A percentile compares a stretch with the other conserved stretches of the same genome.
Evolutionary conservation across 495 filamentous ascomycete genomes (phyloP).

Genomic region (Podospora conica): DNA sequence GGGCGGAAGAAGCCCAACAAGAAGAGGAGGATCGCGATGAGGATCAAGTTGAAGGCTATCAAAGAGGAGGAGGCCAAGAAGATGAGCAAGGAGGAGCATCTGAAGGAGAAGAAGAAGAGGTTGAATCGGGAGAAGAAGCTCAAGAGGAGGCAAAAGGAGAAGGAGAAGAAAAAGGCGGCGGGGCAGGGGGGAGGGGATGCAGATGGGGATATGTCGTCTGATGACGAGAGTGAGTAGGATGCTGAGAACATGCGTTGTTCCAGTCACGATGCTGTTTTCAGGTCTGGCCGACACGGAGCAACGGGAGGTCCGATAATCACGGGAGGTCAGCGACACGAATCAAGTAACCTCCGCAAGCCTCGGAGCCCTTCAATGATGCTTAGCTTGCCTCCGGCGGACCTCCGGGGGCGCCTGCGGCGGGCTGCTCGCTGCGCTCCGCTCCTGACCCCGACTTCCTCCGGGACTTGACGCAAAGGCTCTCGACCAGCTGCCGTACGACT

Average conservation of each 20-base stretch:
- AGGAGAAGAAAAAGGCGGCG: conserved; percentile 39
- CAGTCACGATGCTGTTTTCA: neutral
- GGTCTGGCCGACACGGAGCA: neutral
- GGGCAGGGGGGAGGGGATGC: conserved; percentile 14
- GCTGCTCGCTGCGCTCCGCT: no score
- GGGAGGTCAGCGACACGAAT: no score
- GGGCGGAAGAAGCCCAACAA: conserved; percentile 45
- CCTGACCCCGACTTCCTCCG: no score
- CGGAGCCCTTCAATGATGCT: no score
- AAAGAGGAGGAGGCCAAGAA: conserved; percentile 23
- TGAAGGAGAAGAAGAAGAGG: conserved; percentile 49
- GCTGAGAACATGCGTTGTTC: no score
- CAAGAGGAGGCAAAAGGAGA: conserved; percentile 45
- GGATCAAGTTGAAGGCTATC: conserved; percentile 31
- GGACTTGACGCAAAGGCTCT: no score
- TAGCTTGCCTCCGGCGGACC: no score
- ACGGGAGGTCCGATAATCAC: neutral
- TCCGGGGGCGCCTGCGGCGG: no score
- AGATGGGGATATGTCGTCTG: conserved; percentile 1
- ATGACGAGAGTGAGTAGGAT: conserved; percentile 2
- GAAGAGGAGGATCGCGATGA: conserved; percentile 44
- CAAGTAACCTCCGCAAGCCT: no score
- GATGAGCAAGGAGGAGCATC: conserved; percentile 41
- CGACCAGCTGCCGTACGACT: no score
- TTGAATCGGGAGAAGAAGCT: conserved; percentile 48